A percentile compares a stretch with the other conserved stretches of the same genome.
Conservation (phyloP, 768 basidiomycete species). For the Phylloporus sp. region DNA sequence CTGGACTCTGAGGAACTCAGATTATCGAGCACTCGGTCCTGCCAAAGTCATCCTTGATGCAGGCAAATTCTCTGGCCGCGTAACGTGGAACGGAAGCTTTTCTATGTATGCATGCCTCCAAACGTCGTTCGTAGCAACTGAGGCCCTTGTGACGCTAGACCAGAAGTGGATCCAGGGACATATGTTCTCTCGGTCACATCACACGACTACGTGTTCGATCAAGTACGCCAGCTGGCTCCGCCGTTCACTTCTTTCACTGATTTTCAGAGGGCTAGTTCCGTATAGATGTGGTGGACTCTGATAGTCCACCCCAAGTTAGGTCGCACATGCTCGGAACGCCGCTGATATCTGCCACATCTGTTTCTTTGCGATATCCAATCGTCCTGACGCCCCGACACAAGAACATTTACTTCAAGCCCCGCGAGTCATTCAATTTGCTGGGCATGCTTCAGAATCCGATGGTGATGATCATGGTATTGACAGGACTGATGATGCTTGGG, state of each 20-base stretch:
- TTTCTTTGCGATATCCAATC: slow-evolving; percentile 59
- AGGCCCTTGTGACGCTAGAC: slow-evolving; percentile 37
- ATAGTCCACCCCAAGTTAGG: slow-evolving; percentile 45
- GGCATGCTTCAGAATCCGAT: slow-evolving; percentile 80
- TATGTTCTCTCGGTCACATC: slow-evolving; percentile 65
- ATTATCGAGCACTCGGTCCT: slow-evolving; percentile 42
- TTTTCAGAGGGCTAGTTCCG: slow-evolving; percentile 45
- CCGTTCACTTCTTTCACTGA: slow-evolving; percentile 2
- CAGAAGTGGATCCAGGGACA: slow-evolving; percentile 60
- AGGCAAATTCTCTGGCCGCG: slow-evolving; percentile 46
- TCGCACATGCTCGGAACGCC: slow-evolving; percentile 69
- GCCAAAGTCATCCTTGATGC: slow-evolving; percentile 60
- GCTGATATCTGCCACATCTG: slow-evolving; percentile 49
- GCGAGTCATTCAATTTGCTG: slow-evolving; percentile 66
- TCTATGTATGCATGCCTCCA: slow-evolving; percentile 47
- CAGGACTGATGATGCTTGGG: slow-evolving; percentile 60
- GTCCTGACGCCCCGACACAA: slow-evolving; percentile 49
- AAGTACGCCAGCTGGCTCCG: slow-evolving; percentile 37
- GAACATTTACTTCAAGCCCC: slow-evolving; percentile 62
- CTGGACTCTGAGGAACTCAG: slow-evolving; percentile 23
- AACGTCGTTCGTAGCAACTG: slow-evolving; percentile 1
- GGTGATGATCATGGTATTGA: slow-evolving; percentile 73
- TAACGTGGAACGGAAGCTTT: slow-evolving; percentile 58
- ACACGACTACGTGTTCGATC: slow-evolving; percentile 66
- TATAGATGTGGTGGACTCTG: slow-evolving; percentile 52